Base-by-base conservation (phyloP, 805 yeast species). In the Yarrowia sp. region DNA sequence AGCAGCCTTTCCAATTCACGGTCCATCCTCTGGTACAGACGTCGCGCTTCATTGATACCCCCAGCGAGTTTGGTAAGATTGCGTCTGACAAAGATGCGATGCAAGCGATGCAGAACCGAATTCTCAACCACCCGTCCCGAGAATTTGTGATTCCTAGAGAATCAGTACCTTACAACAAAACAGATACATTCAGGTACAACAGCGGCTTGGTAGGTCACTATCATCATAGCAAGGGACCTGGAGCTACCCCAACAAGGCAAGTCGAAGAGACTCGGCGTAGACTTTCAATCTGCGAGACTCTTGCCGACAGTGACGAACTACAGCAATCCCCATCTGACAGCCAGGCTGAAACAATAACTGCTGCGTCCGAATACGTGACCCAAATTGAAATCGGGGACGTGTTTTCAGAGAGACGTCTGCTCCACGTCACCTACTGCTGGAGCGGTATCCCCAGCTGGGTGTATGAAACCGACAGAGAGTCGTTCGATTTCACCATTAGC, bases 111-210 rank as follows among this genome's bases (percentile, higher is more conserved):
- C 69, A 65, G 16, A 68, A 69, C 66, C 59, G 67, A 12, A 69
- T 70, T 15, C 19, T 70, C 40, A 69, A 66, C 65, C 70, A 69
- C 43, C 72, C 72, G 7, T 69, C 71, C 3, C 67, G 69, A 8
- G 71, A 70, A 53, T 70, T 69, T 50, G 15, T 59, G 14, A 53
- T 70, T 8, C 68, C 70, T 8, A 9, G 69, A 16, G 72, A 70
- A 16, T 69, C 71, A 5, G 68, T 70, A 22, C 72, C 71, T 8
- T 59, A 69, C 50, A 70, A 66, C 52, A 66, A 56, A 16, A 48
- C 69, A 12, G 50, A 64, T 22, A 52, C 68, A 10, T 49, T 69
- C 38, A 38, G 49, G n/a, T 56, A 56, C 46, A 52, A 40, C 22
- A 19, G 45, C 26, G 68, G 67, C 5, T 46, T 59, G 22, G 64